Evolutionary conservation across 108 stramenopile species (phyloP).

Genomic region (Cyclotella atomus): DNA sequence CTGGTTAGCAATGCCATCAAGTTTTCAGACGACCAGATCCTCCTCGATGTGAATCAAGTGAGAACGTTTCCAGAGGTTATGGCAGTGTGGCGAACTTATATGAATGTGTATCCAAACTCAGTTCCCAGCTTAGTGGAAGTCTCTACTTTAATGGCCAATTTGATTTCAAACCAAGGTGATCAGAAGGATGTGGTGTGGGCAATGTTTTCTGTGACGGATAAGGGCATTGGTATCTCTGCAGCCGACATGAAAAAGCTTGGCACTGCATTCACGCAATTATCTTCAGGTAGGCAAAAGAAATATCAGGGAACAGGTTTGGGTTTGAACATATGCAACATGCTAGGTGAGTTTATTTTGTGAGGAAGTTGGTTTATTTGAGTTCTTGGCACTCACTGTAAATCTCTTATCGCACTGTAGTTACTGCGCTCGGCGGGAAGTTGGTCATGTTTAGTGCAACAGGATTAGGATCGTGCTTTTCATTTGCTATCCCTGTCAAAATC

Average conservation of each 20-base stretch:
- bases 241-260: slow-evolving; percentile 26
- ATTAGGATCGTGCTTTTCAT: slow-evolving; percentile 29
- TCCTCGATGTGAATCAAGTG: neutral
- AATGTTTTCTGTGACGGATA: slow-evolving; percentile 39
- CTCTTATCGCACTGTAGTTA: no score
- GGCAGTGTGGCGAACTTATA: slow-evolving; percentile 39
- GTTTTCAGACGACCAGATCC: slow-evolving; percentile 32
- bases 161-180: neutral
- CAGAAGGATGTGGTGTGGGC: slow-evolving; percentile 26
- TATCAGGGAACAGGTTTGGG: slow-evolving; percentile 49
- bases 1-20: slow-evolving; percentile 36
- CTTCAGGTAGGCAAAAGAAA: slow-evolving; percentile 32
- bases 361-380: no score
- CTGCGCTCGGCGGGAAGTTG: slow-evolving; percentile 14
- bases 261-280: slow-evolving; percentile 35
- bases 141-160: neutral
- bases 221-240: slow-evolving; percentile 31
- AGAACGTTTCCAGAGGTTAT: slow-evolving; percentile 23
- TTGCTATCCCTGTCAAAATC: slow-evolving; percentile 29
- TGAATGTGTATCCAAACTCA: slow-evolving; percentile 24
- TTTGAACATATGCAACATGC: slow-evolving; percentile 41
- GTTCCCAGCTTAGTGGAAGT: slow-evolving; percentile 20
- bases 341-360: no score
- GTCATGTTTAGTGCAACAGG: slow-evolving; percentile 21
- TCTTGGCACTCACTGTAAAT: no score